phyloP scores from a whole-genome alignment of 257 asterid genomes.

The Scutellaria barbata region DNA sequence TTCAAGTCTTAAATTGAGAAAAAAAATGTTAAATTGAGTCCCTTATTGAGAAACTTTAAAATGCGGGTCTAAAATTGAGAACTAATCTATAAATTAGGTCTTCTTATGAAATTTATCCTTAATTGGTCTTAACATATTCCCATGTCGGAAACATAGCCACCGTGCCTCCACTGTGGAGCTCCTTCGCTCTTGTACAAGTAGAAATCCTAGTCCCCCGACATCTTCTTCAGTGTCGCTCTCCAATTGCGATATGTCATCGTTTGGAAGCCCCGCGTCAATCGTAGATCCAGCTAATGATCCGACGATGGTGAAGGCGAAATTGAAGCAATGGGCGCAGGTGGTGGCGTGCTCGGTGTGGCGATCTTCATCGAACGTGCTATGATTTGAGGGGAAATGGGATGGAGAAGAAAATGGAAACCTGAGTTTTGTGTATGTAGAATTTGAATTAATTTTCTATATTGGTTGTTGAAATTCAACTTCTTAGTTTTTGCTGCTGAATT shows the following conservation, averaged over 20 bases:
- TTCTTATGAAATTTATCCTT: no score
- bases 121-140: no score
- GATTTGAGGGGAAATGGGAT: not conserved
- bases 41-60: no score
- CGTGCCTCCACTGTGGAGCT: slow-evolving; percentile 42
- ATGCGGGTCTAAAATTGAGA: no score
- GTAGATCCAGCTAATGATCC: slow-evolving; percentile 55
- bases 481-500: slow-evolving; percentile 29
- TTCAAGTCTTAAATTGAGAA: no score
- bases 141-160: slow-evolving; percentile 41
- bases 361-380: slow-evolving; percentile 33
- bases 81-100: no score
- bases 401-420: not conserved
- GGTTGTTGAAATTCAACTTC: slow-evolving; percentile 22
- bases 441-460: not conserved
- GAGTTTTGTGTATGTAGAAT: slow-evolving; percentile 29
- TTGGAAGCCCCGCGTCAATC: slow-evolving; percentile 37
- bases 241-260: slow-evolving; percentile 39
- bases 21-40: no score
- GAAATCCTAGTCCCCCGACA: slow-evolving; percentile 62
- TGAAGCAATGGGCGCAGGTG: slow-evolving; percentile 77
- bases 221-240: slow-evolving; percentile 49
- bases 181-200: slow-evolving; percentile 44
- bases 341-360: slow-evolving; percentile 67
- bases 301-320: slow-evolving; percentile 49